Evolutionary conservation across 345 rosid species (phyloP).

Genomic region (Noccaea bulbosa): DNA sequence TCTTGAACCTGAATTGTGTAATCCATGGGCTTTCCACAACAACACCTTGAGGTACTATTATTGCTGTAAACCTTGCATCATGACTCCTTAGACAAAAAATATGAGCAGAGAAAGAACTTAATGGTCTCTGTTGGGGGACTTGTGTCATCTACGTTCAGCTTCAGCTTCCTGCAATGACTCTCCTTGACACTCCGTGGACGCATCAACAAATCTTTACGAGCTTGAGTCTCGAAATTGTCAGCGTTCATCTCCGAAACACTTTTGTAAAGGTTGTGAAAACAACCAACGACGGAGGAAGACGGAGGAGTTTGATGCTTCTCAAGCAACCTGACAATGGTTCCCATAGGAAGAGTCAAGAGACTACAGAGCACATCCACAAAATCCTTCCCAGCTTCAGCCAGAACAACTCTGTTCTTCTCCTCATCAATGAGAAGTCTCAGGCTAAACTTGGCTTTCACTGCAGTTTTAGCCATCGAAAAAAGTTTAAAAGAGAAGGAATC

Average conservation of each 20-base stretch:
- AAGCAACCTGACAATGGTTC: conserved; percentile 31
- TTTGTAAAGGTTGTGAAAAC: conserved; percentile 40
- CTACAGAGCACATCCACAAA: conserved; percentile 41
- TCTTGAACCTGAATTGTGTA: neutral
- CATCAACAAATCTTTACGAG: conserved; percentile 29
- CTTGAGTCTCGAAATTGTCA: conserved; percentile 1
- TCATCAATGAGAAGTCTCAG: conserved; percentile 39
- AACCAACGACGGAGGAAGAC: conserved; percentile 17
- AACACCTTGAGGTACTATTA: neutral
- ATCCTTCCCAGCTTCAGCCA: conserved; percentile 44
- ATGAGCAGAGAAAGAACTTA: conserved; percentile 23
- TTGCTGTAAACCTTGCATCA: conserved; percentile 15
- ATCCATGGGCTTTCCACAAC: conserved; percentile 8
- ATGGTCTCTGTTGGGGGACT: conserved; percentile 9
- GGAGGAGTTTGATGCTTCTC: conserved; percentile 29
- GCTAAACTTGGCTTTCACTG: conserved; percentile 4
- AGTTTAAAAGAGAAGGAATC: neutral
- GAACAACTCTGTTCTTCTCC: conserved; percentile 36
- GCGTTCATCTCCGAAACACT: conserved; percentile 20
- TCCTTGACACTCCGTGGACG: conserved; percentile 28
- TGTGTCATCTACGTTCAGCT: conserved; percentile 22
- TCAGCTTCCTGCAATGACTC: conserved; percentile 1
- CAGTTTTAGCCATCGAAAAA: neutral
- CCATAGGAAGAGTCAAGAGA: conserved; percentile 37
- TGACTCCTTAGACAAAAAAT: fast-evolving